phyloP scores from a whole-genome alignment of 306 rosid species.

The Quercus glauca region DNA sequence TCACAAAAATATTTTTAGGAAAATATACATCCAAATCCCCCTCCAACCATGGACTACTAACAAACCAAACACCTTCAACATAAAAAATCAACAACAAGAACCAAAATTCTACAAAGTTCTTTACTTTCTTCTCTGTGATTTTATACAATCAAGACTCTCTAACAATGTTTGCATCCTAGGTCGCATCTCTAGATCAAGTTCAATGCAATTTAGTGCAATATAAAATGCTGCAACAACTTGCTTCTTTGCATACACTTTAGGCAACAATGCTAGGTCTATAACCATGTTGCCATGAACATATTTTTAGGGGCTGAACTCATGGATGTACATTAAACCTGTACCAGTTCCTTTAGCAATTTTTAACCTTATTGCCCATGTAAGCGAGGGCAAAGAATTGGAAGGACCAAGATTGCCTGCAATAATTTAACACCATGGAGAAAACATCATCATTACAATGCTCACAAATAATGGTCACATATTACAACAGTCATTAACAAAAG shows the following conservation, averaged over 20 bases:
- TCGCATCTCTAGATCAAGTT: constrained; percentile 61
- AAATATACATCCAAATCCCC: constrained; percentile 1
- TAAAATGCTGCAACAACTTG: constrained; percentile 63
- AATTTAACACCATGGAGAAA: too few relatives aligned
- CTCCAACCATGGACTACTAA: background rate
- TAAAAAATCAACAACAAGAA: constrained; percentile 18
- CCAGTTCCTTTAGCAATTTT: constrained; percentile 74
- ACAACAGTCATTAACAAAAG: too few relatives aligned
- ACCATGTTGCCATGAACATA: constrained; percentile 70
- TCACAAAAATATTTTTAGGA: background rate
- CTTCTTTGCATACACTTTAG: constrained; percentile 56
- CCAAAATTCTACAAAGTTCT: constrained; percentile 18
- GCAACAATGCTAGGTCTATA: constrained; percentile 57
- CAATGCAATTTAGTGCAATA: constrained; percentile 69
- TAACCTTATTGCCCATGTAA: too few relatives aligned
- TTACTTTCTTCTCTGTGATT: constrained; percentile 11
- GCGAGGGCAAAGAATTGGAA: too few relatives aligned
- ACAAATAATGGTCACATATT: too few relatives aligned
- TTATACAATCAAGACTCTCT: constrained; percentile 64
- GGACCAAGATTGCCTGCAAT: too few relatives aligned
- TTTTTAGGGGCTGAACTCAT: constrained; percentile 62
- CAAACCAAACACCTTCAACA: constrained; percentile 11
- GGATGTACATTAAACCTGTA: constrained; percentile 65
- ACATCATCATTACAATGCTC: too few relatives aligned
- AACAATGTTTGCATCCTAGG: constrained; percentile 67